Evolutionary conservation across 208 protist species (phyloP).

Genomic region (Leishmania tarentolae): DNA sequence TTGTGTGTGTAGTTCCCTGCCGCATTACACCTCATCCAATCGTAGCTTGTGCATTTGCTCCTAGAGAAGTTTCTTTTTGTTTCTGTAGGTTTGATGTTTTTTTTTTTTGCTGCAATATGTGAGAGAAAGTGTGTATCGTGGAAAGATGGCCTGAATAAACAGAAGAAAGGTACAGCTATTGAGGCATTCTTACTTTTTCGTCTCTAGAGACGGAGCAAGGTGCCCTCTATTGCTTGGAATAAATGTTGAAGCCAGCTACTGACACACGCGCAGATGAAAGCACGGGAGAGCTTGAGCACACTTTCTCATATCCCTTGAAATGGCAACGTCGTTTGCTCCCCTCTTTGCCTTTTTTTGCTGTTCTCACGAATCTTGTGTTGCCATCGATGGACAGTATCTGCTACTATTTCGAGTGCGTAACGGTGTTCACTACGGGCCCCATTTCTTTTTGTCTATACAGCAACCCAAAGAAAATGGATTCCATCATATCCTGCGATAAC

Average conservation of each 20-base stretch:
- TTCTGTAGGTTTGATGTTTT: background rate
- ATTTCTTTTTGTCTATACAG: background rate
- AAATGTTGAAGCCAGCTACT: background rate
- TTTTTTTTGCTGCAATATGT: constrained; percentile 5
- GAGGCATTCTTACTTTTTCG: background rate
- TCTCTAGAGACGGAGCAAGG: background rate
- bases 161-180: background rate
- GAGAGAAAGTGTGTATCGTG: background rate
- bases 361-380: background rate
- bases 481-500: constrained; percentile 92
- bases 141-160: background rate
- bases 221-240: background rate
- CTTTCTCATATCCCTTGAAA: background rate
- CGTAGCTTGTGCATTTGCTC: background rate
- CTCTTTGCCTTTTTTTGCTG: background rate
- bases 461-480: constrained; percentile 6
- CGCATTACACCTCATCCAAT: background rate
- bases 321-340: background rate
- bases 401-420: background rate
- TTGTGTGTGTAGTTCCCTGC: background rate
- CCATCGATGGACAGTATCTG: background rate
- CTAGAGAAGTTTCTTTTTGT: no score
- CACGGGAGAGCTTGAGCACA: background rate
- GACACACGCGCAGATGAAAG: background rate
- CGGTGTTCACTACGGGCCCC: background rate